Base-by-base conservation (phyloP, 768 basidiomycete species). In the Ramaria rubella region DNA sequence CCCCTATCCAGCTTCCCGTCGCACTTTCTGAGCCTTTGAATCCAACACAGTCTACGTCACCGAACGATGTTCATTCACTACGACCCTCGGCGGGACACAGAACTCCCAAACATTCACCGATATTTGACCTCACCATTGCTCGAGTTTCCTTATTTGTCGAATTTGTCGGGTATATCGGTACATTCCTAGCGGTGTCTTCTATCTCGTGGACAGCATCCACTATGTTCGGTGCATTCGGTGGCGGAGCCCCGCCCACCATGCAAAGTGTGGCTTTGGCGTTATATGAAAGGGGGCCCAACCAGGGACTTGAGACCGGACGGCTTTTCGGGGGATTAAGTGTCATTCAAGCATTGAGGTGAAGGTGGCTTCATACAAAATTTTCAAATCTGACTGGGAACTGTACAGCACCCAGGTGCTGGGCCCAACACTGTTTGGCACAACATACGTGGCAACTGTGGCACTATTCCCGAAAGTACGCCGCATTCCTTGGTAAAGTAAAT, bases 301-400 rank as follows among this genome's bases (percentile, higher is more conserved):
- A 64, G 34, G 62, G 61, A 0, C 75, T 74, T 14, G 87, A 92
- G 63, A 73, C 77, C 12, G 93, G 91, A 2, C 77, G 74, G 62
- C 73, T 96, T 17, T 94, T 93, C 64, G 93, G 90, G 12, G 90
- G 83, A 3, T 61, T 94, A 57, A 83, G 85, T 55, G 87, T 94
- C 27, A 61, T 91, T 3, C 81, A 87, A 59, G 82, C 86, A 5
- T 64, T 91, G 9, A 75, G 82, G 82, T 85, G n/a, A 61, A 17
- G 19, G 19, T 26, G 19, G 1, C 19, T 36, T 26, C 17, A 5
- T n/a, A 40, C 15, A 27, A 34, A 7, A 5, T 24, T n/a, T 2
- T 12, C 14, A 51, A 51, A 21, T 57, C 34, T 33, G 55, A 48
- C 43, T 43, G 31, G 7, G 55, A 19, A 44, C n/a, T 17, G 38